phyloP scores from a whole-genome alignment of 225 moss, liverwort and hornwort genomes.

The Takakia lepidozioides region DNA sequence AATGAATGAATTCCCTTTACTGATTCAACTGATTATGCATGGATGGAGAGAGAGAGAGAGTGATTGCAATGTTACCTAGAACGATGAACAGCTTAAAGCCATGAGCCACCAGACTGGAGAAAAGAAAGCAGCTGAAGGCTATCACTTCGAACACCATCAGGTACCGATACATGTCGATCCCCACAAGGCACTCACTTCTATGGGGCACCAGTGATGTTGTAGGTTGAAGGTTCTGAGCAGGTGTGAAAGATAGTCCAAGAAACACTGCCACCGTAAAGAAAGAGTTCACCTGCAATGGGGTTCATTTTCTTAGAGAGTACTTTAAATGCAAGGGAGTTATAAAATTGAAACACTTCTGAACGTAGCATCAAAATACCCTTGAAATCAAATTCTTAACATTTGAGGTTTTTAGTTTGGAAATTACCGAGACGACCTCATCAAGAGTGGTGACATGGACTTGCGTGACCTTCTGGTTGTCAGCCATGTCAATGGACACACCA shows the following conservation, averaged over 20 bases:
- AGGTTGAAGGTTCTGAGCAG: constrained; percentile 32
- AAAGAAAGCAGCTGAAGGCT: constrained; percentile 71
- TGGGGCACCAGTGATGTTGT: constrained; percentile 32
- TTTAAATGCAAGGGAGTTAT: too few relatives aligned
- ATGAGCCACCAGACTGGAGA: constrained; percentile 78
- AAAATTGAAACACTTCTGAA: too few relatives aligned
- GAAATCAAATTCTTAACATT: too few relatives aligned
- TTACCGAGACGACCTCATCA: constrained; percentile 80
- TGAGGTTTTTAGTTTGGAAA: too few relatives aligned
- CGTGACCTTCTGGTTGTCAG: constrained; percentile 43
- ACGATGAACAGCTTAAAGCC: constrained; percentile 80
- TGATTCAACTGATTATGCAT: too few relatives aligned
- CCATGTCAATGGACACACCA: too few relatives aligned
- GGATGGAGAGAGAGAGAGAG: too few relatives aligned
- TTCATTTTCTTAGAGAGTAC: too few relatives aligned
- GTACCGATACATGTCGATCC: constrained; percentile 41
- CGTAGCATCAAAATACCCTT: too few relatives aligned
- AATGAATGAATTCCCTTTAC: too few relatives aligned
- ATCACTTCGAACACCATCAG: constrained; percentile 68
- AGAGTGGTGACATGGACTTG: constrained; percentile 72
- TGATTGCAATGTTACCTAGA: too few relatives aligned
- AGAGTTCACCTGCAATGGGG: constrained; percentile 71
- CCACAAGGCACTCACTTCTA: constrained; percentile 30
- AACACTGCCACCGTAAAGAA: constrained; percentile 84
- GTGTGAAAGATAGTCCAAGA: constrained; percentile 54